Base-by-base conservation (phyloP, 1,284 basidiomycete species). In the Farysia itapuensis region DNA sequence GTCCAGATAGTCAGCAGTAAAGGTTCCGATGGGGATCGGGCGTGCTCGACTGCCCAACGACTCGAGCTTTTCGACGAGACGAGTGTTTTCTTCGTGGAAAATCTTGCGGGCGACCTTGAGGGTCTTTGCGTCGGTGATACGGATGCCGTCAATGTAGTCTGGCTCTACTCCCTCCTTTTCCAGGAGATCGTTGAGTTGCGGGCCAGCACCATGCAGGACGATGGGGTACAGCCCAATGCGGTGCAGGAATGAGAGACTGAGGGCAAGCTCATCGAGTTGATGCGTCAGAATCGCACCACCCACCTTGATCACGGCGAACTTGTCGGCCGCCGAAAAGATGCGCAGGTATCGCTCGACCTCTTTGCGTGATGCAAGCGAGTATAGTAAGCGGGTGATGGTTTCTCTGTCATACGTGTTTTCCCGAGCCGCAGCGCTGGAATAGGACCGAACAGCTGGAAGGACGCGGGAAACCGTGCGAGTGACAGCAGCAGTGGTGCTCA, bases 281-380 rank as follows among this genome's bases (percentile, higher is more conserved):
- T 76, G 67, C 29, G 74, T 75, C 34, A 76, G 58, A 39, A 76
- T 76, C 22, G 74, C 74, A 28, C 74, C 74, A 25, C 74, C 74
- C 18, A 76, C 74, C 58, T 76, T 76, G 60, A 76, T 61, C 39
- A 76, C 74, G 39, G 74, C 74, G 39, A 76, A 76, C 52, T 68
- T 76, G 70, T 71, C 72, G 15, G 74, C 74, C 6, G 74, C 60
- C 21, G 59, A 64, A 43, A 76, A 76, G 58, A 76, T 76, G 53
- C 74, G 74, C n/a, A 76, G 57, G 47, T 76, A 76, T 19, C 74
- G 47, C 58, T 76, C 74, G 38, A 76, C 74, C 57, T 76, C 74
- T 39, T 72, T 74, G 43, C 73, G 69, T 33, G 74, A 76, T 20
- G 74, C 73, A 30, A 76, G 68, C 34, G 74, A 76, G 60, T 76